A percentile compares a stretch with the other conserved stretches of the same genome.
Evolutionary conservation across 192 early-diverging fungal genomes (phyloP).

Genomic region (Gaertneriomyces semiglobifer): DNA sequence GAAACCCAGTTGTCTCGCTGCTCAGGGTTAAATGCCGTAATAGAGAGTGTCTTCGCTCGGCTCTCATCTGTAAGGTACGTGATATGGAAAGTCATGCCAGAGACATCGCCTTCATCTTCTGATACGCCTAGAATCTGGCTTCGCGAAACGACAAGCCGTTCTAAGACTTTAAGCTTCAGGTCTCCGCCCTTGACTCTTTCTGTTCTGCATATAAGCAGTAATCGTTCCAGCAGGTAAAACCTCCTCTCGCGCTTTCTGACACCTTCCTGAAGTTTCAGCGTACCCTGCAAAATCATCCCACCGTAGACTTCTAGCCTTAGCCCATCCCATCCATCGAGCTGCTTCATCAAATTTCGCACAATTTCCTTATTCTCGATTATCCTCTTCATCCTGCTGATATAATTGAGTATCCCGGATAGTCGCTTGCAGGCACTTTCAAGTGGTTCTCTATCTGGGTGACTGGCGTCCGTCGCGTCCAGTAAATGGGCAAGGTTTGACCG

Average conservation of each 20-base stretch:
- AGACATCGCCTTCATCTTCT: conserved; percentile 16
- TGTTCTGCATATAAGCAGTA: conserved; percentile 31
- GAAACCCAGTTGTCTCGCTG: conserved; percentile 23
- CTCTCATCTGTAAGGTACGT: conserved; percentile 27
- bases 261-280: conserved; percentile 30
- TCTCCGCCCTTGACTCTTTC: conserved; percentile 16
- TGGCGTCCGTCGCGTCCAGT: conserved; percentile 5
- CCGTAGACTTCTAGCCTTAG: conserved; percentile 30
- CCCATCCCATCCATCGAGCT: conserved; percentile 37
- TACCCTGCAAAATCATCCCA: conserved; percentile 29
- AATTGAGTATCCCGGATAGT: conserved; percentile 8
- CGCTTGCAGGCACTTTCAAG: conserved; percentile 13
- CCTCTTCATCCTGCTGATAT: conserved; percentile 22
- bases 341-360: conserved; percentile 15
- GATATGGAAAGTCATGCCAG: conserved; percentile 25
- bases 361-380: conserved; percentile 28
- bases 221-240: conserved; percentile 33
- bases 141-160: conserved; percentile 13
- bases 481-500: conserved; percentile 14
- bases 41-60: conserved; percentile 15
- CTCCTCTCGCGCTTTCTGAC: conserved; percentile 20
- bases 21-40: conserved; percentile 34
- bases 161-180: conserved; percentile 21
- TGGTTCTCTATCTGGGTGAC: conserved; percentile 20
- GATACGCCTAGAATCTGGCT: conserved; percentile 3